Evolutionary conservation across 345 rosid species (phyloP).

Genomic region (Carallia pectinifolia): DNA sequence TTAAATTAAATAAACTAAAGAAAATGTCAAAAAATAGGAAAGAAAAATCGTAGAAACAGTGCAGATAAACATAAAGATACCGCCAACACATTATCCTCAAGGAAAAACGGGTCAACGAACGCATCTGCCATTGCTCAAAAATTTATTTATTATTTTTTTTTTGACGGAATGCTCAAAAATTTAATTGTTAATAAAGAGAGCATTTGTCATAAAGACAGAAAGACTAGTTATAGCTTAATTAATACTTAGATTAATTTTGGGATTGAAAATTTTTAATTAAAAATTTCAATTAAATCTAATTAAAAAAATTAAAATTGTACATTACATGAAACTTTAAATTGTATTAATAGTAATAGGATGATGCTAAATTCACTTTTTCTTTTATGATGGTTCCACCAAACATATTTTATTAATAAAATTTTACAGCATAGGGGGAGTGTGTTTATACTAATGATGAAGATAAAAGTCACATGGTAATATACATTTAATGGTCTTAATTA

Average conservation of each 20-base stretch:
- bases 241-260: no score
- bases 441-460: no score
- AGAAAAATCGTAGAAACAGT: no score
- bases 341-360: constrained; percentile 9
- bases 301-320: background rate
- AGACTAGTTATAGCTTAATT: no score
- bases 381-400: constrained; percentile 11
- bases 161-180: no score
- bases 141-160: background rate
- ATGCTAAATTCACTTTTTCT: constrained; percentile 17
- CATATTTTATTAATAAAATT: no score
- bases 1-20: background rate
- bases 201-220: no score
- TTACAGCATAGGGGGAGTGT: no score
- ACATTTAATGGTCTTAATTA: no score
- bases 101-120: constrained; percentile 1
- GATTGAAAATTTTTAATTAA: no score
- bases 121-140: background rate
- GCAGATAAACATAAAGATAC: background rate
- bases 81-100: constrained; percentile 1
- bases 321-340: background rate
- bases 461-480: no score
- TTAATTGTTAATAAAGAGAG: background rate
- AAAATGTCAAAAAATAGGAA: background rate
- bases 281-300: no score